Conservation (phyloP, 2,329 filamentous ascomycete species). For the Epichloe sp. region DNA sequence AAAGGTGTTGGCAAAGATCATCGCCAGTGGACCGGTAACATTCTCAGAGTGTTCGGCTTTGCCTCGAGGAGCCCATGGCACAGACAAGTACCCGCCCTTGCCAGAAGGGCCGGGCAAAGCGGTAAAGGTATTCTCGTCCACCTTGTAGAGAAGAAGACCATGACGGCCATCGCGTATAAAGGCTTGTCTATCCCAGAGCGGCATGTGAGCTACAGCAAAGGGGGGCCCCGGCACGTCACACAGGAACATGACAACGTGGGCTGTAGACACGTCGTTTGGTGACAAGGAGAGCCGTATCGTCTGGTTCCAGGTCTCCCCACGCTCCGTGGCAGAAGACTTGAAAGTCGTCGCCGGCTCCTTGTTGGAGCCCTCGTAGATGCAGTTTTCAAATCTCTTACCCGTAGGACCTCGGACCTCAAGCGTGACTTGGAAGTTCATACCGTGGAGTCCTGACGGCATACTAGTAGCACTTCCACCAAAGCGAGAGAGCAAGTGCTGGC, state of each 20-base stretch:
- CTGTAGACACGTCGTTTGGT: slow-evolving; percentile 64
- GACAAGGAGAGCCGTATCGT: slow-evolving; percentile 71
- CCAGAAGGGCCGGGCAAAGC: slow-evolving; percentile 48
- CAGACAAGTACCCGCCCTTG: slow-evolving; percentile 72
- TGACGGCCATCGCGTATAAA: slow-evolving; percentile 82
- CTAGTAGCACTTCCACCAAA: slow-evolving; percentile 62
- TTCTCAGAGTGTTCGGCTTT: slow-evolving; percentile 58
- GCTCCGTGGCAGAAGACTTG: slow-evolving; percentile 69
- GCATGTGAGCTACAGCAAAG: slow-evolving; percentile 86
- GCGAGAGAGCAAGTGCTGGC: slow-evolving; percentile 58
- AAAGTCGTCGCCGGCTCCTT: slow-evolving; percentile 67
- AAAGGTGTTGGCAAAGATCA: slow-evolving; percentile 68
- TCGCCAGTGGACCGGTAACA: slow-evolving; percentile 66
- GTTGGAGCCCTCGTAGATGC: slow-evolving; percentile 80
- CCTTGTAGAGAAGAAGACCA: slow-evolving; percentile 69
- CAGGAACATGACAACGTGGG: slow-evolving; percentile 81
- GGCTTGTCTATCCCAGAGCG: slow-evolving; percentile 82
- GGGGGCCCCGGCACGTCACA: slow-evolving; percentile 72
- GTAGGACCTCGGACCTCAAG: slow-evolving; percentile 71
- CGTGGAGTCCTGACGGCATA: slow-evolving; percentile 45
- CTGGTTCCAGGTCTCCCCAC: slow-evolving; percentile 76
- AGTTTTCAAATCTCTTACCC: slow-evolving; percentile 75
- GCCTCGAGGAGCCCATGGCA: slow-evolving; percentile 64
- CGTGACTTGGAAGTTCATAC: slow-evolving; percentile 73
- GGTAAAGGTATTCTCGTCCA: slow-evolving; percentile 78